Evolutionary conservation across 192 early-diverging fungal genomes (phyloP).

Genomic region (Pilaira anomala): DNA sequence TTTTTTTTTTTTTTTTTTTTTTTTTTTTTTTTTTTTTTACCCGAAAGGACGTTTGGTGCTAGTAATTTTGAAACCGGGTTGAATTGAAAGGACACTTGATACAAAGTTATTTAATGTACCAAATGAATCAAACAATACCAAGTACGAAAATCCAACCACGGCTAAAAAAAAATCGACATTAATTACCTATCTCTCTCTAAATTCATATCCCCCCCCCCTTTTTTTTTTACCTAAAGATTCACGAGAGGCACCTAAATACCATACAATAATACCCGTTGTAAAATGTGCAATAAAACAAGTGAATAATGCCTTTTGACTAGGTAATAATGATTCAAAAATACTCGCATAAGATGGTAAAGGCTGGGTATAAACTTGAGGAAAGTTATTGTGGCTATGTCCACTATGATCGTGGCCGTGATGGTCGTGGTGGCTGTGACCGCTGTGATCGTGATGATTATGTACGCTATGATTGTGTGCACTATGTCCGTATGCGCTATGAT

Average conservation of each 20-base stretch:
- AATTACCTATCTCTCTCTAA: not conserved
- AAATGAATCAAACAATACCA: conserved; percentile 56
- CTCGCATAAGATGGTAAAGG: conserved; percentile 41
- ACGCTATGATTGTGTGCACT: not conserved
- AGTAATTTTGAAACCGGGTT: conserved; percentile 37
- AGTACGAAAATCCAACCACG: conserved; percentile 44
- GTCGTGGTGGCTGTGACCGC: not conserved
- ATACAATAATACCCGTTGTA: conserved; percentile 39
- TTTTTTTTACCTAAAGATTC: conserved; percentile 43
- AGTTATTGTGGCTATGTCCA: not conserved
- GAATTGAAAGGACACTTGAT: conserved; percentile 44
- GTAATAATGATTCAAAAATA: conserved; percentile 35
- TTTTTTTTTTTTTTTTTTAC: conserved; percentile 37
- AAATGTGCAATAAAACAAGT: conserved; percentile 45
- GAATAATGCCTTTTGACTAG: conserved; percentile 52
- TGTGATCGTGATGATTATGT: not conserved
- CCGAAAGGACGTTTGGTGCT: conserved; percentile 54
- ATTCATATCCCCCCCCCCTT: not conserved
- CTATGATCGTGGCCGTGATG: conserved; percentile 19
- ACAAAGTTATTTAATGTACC: conserved; percentile 50
- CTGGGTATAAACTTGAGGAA: conserved; percentile 16
- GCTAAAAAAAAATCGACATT: conserved; percentile 20
- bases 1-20: not conserved
- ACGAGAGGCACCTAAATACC: conserved; percentile 38
- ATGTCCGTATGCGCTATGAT: conserved; percentile 23